Conservation (phyloP, 208 protist genomes). For the Trypanosoma congolense region DNA sequence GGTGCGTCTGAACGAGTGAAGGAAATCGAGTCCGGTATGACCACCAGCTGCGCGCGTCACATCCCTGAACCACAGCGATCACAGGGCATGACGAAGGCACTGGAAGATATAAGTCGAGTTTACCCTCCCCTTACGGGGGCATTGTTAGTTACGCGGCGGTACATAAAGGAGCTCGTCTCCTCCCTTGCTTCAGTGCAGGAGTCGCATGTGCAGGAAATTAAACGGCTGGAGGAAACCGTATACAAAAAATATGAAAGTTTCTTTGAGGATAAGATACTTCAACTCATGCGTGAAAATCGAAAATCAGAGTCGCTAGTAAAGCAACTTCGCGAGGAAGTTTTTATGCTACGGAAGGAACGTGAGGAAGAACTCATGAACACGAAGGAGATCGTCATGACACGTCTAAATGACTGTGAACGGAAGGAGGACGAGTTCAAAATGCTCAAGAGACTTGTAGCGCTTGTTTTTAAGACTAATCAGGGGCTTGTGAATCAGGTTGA, state of each 20-base stretch:
- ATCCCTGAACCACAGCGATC: slow-evolving; percentile 29
- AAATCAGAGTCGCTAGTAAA: slow-evolving; percentile 24
- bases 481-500: slow-evolving; percentile 57
- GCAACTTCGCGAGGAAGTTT: slow-evolving; percentile 36
- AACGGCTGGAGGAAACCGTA: slow-evolving; percentile 30
- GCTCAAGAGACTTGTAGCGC: slow-evolving; percentile 63
- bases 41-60: slow-evolving; percentile 27
- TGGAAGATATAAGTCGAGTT: slow-evolving; percentile 31
- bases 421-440: slow-evolving; percentile 67
- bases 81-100: slow-evolving; percentile 24
- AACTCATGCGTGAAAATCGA: slow-evolving; percentile 46
- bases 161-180: slow-evolving; percentile 30
- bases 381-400: slow-evolving; percentile 54
- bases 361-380: slow-evolving; percentile 49
- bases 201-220: slow-evolving; percentile 29
- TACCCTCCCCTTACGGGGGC: slow-evolving; percentile 35
- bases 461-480: slow-evolving; percentile 73
- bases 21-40: slow-evolving; percentile 32
- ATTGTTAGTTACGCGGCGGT: slow-evolving; percentile 26
- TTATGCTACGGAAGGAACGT: slow-evolving; percentile 44
- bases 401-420: slow-evolving; percentile 56
- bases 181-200: slow-evolving; percentile 14
- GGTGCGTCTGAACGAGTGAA: slow-evolving; percentile 12
- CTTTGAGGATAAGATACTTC: slow-evolving; percentile 58
- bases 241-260: slow-evolving; percentile 52